Conservation (phyloP, 192 early-diverging fungal species). For the Jimgerdemannia flammicorona region DNA sequence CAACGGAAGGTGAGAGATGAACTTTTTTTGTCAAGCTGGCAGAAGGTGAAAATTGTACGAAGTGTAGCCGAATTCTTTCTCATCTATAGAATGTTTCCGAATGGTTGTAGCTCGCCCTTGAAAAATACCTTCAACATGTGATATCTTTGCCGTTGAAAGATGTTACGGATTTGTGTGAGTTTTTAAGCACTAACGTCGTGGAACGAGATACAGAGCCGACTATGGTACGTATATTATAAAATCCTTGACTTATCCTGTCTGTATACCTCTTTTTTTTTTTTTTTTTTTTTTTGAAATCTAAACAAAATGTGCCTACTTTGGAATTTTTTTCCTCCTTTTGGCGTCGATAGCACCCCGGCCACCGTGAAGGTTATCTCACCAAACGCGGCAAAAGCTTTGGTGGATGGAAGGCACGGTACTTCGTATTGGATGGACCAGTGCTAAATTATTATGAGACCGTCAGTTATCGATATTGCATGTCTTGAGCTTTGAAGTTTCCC, state of each 20-base stretch:
- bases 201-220: constrained; percentile 27
- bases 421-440: constrained; percentile 60
- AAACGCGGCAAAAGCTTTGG: constrained; percentile 97
- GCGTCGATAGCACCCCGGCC: constrained; percentile 39
- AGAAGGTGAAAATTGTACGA: too few species aligned
- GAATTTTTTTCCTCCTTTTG: too few species aligned
- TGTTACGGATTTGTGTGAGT: constrained; percentile 63
- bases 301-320: too few species aligned
- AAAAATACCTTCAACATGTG: constrained; percentile 78
- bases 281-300: too few species aligned
- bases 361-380: constrained; percentile 84
- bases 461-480: constrained; percentile 14
- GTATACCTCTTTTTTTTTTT: too few species aligned
- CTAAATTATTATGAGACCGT: constrained; percentile 84
- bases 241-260: too few species aligned
- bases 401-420: constrained; percentile 93
- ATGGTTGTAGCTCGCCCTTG: constrained; percentile 49
- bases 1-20: constrained; percentile 77
- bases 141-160: constrained; percentile 57
- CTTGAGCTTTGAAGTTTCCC: too few species aligned
- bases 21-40: background rate
- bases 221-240: background rate
- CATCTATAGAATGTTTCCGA: too few species aligned
- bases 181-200: constrained; percentile 68
- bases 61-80: too few species aligned